Percentiles rank a stretch among this genome's conserved stretches.
Conservation (phyloP, 2,329 filamentous ascomycete species). For the Xylaria polymorpha region DNA sequence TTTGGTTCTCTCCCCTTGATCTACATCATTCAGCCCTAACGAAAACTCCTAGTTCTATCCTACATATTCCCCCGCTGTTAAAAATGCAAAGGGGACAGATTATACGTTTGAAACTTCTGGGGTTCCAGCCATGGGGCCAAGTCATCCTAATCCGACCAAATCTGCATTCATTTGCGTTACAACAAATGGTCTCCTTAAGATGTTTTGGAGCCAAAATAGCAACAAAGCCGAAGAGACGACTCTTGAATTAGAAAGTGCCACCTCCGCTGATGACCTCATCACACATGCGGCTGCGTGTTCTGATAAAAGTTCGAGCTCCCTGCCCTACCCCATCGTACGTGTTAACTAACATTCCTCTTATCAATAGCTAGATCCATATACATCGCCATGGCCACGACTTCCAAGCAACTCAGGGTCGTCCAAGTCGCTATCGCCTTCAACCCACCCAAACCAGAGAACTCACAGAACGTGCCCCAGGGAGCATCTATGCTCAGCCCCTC, state of each 20-base stretch:
- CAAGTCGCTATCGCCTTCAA: conserved; percentile 82
- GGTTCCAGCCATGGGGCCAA: conserved; percentile 75
- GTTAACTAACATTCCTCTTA: conserved; percentile 22
- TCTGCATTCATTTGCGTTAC: conserved; percentile 83
- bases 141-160: conserved; percentile 76
- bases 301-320: conserved; percentile 72
- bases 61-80: conserved; percentile 71
- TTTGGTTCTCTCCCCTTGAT: conserved; percentile 37
- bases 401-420: conserved; percentile 79
- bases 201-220: conserved; percentile 82
- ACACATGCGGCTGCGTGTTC: conserved; percentile 82
- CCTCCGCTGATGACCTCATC: conserved; percentile 78
- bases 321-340: neutral
- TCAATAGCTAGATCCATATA: conserved; percentile 61
- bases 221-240: conserved; percentile 77
- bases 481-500: conserved; percentile 62
- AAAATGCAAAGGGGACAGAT: conserved; percentile 60
- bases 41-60: conserved; percentile 56
- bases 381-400: conserved; percentile 74
- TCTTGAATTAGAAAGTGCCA: conserved; percentile 78
- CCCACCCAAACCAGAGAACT: conserved; percentile 65
- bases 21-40: conserved; percentile 26
- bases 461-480: conserved; percentile 59
- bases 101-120: conserved; percentile 78
- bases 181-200: conserved; percentile 75